phyloP scores from a whole-genome alignment of 2,329 filamentous ascomycete genomes.

The Myriosclerotinia curreyana region DNA sequence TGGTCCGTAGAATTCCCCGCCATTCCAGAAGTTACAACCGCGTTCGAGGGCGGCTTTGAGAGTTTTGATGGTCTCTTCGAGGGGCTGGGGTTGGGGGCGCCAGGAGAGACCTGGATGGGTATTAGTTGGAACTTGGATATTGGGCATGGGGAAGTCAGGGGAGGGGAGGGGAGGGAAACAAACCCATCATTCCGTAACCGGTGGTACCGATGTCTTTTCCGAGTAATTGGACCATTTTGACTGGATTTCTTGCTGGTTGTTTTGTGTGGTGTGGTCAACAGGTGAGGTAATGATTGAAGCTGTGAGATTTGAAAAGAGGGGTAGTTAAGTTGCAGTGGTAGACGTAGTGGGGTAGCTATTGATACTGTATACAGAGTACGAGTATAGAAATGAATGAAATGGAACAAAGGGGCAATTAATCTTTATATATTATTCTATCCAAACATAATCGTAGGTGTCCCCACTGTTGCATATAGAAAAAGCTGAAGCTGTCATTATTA shows the following conservation, averaged over 20 bases:
- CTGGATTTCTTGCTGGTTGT: not conserved
- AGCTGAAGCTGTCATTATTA: no score
- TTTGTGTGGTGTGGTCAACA: no score
- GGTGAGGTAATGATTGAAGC: not conserved
- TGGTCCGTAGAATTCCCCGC: slow-evolving; percentile 62
- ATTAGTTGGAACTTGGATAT: slow-evolving; percentile 2
- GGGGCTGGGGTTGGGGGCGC: slow-evolving; percentile 38
- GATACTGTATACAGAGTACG: no score
- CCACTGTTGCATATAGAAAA: no score
- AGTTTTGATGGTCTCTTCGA: slow-evolving; percentile 52
- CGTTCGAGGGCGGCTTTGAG: slow-evolving; percentile 52
- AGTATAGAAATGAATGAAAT: not conserved
- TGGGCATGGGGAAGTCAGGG: not conserved
- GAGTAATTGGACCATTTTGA: slow-evolving; percentile 32
- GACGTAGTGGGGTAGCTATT: not conserved
- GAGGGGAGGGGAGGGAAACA: not conserved
- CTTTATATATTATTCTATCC: not conserved
- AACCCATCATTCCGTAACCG: slow-evolving; percentile 35
- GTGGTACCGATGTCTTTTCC: slow-evolving; percentile 34
- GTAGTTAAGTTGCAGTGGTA: not conserved
- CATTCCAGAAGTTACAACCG: slow-evolving; percentile 57
- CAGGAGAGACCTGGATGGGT: slow-evolving; percentile 38
- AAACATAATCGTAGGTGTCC: no score
- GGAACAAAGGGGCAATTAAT: not conserved
- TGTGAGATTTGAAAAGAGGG: not conserved